Percentiles rank a stretch among this genome's conserved stretches.
phyloP scores from a whole-genome alignment of 441 rosid species.

The Cnidoscolus chayamansa region DNA sequence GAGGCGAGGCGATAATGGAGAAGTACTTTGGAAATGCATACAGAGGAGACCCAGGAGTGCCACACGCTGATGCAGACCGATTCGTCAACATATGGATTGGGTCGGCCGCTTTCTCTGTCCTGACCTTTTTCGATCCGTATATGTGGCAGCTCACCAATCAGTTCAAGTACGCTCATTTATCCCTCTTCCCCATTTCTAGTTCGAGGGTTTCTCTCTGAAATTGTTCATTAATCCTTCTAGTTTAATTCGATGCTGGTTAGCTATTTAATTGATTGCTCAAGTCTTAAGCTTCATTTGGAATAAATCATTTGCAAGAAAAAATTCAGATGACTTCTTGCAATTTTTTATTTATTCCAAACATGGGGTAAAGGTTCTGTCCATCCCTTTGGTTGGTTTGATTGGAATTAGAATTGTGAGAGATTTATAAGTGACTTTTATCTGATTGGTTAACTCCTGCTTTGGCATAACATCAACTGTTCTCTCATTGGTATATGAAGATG shows the following conservation, averaged over 20 bases:
- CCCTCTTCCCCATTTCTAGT: neutral
- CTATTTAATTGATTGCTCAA: neutral
- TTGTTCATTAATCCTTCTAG: neutral
- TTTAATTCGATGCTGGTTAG: neutral
- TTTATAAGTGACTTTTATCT: neutral
- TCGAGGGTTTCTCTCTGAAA: neutral
- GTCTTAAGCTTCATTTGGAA: neutral
- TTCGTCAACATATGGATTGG: conserved; percentile 84
- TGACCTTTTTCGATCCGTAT: conserved; percentile 67
- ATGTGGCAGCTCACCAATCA: conserved; percentile 76
- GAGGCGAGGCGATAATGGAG: conserved; percentile 48
- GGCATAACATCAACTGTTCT: neutral
- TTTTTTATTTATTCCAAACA: no score
- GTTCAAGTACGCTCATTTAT: conserved; percentile 48
- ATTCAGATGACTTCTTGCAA: no score
- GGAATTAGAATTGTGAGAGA: neutral
- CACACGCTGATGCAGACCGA: conserved; percentile 66
- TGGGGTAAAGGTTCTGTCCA: neutral
- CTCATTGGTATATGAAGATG: neutral
- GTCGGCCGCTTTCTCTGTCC: conserved; percentile 58
- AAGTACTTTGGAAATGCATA: conserved; percentile 86
- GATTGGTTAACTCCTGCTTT: conserved; percentile 1
- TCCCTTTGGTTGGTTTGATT: neutral
- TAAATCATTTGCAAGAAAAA: no score
- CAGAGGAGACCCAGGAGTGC: conserved; percentile 92